Conservation (phyloP, 2,329 filamentous ascomycete species). For the Fusarium brachygibbosum region DNA sequence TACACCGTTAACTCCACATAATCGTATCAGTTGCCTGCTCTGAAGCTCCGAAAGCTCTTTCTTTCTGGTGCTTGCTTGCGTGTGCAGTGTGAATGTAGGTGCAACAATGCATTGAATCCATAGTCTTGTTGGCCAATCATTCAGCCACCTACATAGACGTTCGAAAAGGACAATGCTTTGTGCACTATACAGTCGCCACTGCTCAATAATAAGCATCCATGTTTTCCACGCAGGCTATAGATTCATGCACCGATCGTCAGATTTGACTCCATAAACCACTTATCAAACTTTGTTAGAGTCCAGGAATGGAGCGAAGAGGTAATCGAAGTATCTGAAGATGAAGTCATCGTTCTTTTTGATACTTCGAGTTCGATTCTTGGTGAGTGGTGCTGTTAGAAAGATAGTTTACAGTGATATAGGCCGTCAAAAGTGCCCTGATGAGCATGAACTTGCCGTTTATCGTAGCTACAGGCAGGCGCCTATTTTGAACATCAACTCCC, state of each 20-base stretch:
- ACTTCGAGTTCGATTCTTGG: not conserved
- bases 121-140: not conserved
- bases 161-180: not conserved
- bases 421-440: no score
- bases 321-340: not conserved
- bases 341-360: not conserved
- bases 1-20: constrained; percentile 21
- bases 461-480: not conserved
- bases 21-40: constrained; percentile 7
- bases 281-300: constrained; percentile 34
- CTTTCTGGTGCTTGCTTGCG: not conserved
- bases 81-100: not conserved
- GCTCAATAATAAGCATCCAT: not conserved
- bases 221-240: constrained; percentile 31
- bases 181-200: constrained; percentile 29
- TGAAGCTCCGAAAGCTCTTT: not conserved
- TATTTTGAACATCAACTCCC: not conserved
- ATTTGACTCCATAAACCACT: constrained; percentile 32
- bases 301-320: not conserved
- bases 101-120: not conserved
- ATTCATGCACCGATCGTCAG: constrained; percentile 9
- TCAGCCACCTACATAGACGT: not conserved
- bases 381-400: not conserved
- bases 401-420: no score
- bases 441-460: not conserved